Conservation (phyloP, 495 filamentous ascomycete species). For the Jackrogersella minutella region DNA sequence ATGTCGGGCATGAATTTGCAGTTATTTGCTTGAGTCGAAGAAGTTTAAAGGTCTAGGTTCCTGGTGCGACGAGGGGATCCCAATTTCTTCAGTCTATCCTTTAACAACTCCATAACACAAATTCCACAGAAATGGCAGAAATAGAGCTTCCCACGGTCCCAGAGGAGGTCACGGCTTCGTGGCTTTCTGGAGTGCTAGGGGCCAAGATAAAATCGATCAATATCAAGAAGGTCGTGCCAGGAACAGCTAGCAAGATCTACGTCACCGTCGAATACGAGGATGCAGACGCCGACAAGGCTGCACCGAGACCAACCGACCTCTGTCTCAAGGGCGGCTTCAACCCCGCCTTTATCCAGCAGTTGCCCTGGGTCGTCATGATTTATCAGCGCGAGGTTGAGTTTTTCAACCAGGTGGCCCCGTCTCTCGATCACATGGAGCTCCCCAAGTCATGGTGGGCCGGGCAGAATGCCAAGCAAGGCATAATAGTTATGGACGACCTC, state of each 20-base stretch:
- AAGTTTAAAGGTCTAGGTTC: constrained; percentile 1
- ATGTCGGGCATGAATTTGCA: background rate
- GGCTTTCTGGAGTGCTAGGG: constrained; percentile 35
- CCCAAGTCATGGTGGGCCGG: constrained; percentile 42
- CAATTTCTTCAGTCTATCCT: background rate
- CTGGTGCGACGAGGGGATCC: background rate
- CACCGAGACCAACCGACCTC: constrained; percentile 23
- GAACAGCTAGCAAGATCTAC: constrained; percentile 41
- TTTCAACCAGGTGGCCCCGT: constrained; percentile 39
- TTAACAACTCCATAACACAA: background rate
- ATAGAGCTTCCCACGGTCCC: constrained; percentile 21
- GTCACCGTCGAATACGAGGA: constrained; percentile 38
- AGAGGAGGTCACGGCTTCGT: constrained; percentile 39
- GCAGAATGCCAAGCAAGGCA: constrained; percentile 36
- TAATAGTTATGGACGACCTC: constrained; percentile 44
- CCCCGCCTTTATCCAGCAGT: constrained; percentile 32
- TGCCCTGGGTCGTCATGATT: constrained; percentile 28
- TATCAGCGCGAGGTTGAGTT: constrained; percentile 44
- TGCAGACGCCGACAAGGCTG: background rate
- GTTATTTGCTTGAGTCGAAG: background rate
- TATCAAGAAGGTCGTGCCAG: constrained; percentile 27
- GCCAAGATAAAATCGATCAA: constrained; percentile 36
- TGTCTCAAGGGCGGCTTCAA: constrained; percentile 45
- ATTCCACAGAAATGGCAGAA: background rate
- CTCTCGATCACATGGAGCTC: constrained; percentile 34